Base-by-base conservation (phyloP, 2,329 filamentous ascomycete species). In the Septoria petroselini region DNA sequence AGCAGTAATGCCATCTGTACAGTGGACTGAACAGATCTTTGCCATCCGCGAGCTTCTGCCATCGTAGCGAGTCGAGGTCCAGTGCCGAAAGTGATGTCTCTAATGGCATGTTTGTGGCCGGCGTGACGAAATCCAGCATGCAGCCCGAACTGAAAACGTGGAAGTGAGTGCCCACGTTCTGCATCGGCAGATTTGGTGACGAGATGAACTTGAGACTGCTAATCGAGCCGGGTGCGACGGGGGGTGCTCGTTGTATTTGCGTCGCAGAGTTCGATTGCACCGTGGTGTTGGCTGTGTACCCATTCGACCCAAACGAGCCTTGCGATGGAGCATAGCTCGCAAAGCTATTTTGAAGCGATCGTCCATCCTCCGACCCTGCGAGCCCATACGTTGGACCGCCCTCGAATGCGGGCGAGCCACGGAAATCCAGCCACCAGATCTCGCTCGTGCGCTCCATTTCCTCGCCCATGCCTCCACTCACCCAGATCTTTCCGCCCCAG, bases 1-100 rank as follows among this genome's bases (percentile, higher is more conserved):
- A 95, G 68, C 93, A 97, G 67, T 98, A 98, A 68, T 97, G 91
- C 93, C 93, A 98, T 52, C 91, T 83, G 68, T 93, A 97, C n/a
- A 86, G 88, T 0, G 83, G 76, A 60, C 87, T 87, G 71, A 96
- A 98, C 27, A 98, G 85, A 65, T 98, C 93, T 41, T 88, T 86
- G 3, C 93, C 93, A 63, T 96, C 91, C 1, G 91, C 93, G 14
- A 98, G 77, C 66, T 91, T 94, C 69, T 95, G 90, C 93, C 93
- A 98, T 40, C 91, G 84, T 41, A 97, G 73, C 0, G 87, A 85
- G 50, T 86, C 85, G 8, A 98, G 76, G 61, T 98, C 93, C 19
- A 98, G 74, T 3, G 90, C 88, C 0, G 90, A 95, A 17, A 98
- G 71, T 15, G 91, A 95, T 58, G 91, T 97, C 60, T 97, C 91